Percentiles rank a stretch among this genome's conserved stretches.
phyloP scores from a whole-genome alignment of 1,139 yeast genomes.

The Arxiozyma slooffiae region DNA sequence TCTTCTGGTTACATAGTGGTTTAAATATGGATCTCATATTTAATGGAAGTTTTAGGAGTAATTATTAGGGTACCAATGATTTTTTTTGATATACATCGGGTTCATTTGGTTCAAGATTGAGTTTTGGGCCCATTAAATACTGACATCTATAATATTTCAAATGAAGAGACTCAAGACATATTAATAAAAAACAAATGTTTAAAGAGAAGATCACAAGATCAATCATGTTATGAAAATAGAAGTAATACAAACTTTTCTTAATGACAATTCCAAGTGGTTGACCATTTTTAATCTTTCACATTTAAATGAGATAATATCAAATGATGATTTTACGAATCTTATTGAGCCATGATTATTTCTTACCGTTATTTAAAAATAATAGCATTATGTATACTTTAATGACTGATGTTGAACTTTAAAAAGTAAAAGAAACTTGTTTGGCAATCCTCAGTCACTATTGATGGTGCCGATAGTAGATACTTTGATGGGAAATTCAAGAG shows the following conservation, averaged over 20 bases:
- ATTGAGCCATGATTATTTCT: slow-evolving; percentile 80
- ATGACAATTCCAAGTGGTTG: slow-evolving; percentile 54
- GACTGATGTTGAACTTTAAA: slow-evolving; percentile 61
- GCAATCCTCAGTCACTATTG: slow-evolving; percentile 60
- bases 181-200: slow-evolving; percentile 33
- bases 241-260: slow-evolving; percentile 29
- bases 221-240: too few relatives aligned
- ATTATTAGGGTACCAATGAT: slow-evolving; percentile 32
- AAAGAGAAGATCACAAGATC: slow-evolving; percentile 17
- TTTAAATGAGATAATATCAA: slow-evolving; percentile 35
- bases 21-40: slow-evolving; percentile 65
- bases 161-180: slow-evolving; percentile 39
- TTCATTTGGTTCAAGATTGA: slow-evolving; percentile 47
- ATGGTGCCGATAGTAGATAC: slow-evolving; percentile 59
- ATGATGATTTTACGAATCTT: slow-evolving; percentile 50
- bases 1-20: slow-evolving; percentile 67
- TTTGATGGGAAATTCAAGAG: slow-evolving; percentile 46
- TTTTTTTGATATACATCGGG: slow-evolving; percentile 39
- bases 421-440: slow-evolving; percentile 49
- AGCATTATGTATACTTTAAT: slow-evolving; percentile 50
- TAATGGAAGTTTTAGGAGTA: slow-evolving; percentile 50
- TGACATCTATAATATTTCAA: slow-evolving; percentile 33
- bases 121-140: slow-evolving; percentile 31
- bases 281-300: slow-evolving; percentile 51
- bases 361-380: slow-evolving; percentile 50